A percentile compares a stretch with the other conserved stretches of the same genome.
These are phyloP conservation scores for Ballota nigra DNA, from an alignment of 257 asterid genomes.

Conservation along the genomic window DNA sequence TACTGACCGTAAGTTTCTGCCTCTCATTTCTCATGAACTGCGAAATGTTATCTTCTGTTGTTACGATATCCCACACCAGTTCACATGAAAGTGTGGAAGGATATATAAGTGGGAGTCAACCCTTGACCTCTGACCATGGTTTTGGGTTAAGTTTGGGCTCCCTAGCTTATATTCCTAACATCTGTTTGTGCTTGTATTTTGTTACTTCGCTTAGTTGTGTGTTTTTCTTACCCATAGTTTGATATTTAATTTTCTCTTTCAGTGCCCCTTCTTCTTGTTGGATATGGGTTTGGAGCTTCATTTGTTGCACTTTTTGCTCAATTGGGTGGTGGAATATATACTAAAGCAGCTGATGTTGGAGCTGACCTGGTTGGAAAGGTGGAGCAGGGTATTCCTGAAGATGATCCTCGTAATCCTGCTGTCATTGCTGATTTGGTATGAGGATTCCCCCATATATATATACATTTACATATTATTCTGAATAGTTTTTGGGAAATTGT, in stretches of 20 bases:
- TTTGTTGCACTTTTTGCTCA: conserved; percentile 99
- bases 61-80: no score
- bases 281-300: conserved; percentile 99
- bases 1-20: conserved; percentile 69
- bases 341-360: conserved; percentile 99
- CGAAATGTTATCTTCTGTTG: conserved; percentile 1
- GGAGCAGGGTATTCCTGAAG: conserved; percentile 99
- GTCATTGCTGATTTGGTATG: conserved; percentile 96
- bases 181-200: not conserved
- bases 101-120: no score
- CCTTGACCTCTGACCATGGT: no score
- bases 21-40: conserved; percentile 24
- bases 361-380: conserved; percentile 99
- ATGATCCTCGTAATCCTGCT: conserved; percentile 99
- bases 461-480: conserved; percentile 4
- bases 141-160: no score
- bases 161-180: no score
- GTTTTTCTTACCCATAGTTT: conserved; percentile 5
- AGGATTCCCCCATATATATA: conserved; percentile 3
- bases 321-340: conserved; percentile 97
- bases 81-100: no score
- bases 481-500: conserved; percentile 15
- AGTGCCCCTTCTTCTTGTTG: conserved; percentile 99
- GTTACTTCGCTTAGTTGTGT: conserved; percentile 3
- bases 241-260: conserved; percentile 28